These are phyloP conservation scores for Phytopythium cucurbitacearum DNA, from an alignment of 352 stramenopile genomes.

Conservation along the genomic window DNA sequence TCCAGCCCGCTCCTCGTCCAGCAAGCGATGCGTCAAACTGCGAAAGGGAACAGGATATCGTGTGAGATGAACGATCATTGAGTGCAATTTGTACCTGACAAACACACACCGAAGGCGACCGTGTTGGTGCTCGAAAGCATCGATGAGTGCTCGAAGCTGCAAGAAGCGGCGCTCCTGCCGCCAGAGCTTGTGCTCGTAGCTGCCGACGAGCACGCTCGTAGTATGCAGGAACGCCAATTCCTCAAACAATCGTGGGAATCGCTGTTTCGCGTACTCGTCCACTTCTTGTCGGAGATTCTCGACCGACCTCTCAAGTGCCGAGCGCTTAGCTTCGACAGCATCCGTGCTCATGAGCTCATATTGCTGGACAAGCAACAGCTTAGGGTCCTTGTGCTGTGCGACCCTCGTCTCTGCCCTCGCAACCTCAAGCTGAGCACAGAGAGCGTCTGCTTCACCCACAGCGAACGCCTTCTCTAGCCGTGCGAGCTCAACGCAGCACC, in stretches of 20 bases:
- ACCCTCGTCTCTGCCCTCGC: conserved; percentile 16
- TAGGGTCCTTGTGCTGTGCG: conserved; percentile 11
- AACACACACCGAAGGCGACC: conserved; percentile 25
- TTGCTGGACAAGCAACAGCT: conserved; percentile 22
- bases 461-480: conserved; percentile 29
- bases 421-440: conserved; percentile 26
- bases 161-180: conserved; percentile 37
- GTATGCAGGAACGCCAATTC: conserved; percentile 37
- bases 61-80: neutral
- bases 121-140: conserved; percentile 32
- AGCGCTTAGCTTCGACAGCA: conserved; percentile 4
- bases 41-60: neutral
- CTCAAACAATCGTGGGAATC: conserved; percentile 16
- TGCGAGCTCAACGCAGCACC: conserved; percentile 31
- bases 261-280: conserved; percentile 12
- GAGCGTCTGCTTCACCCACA: conserved; percentile 23
- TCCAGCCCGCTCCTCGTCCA: conserved; percentile 26
- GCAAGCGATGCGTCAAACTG: conserved; percentile 25
- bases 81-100: neutral
- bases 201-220: conserved; percentile 31
- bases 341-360: conserved; percentile 35
- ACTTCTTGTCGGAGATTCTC: conserved; percentile 18
- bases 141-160: conserved; percentile 19
- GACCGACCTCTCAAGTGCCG: conserved; percentile 10
- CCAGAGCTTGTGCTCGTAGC: conserved; percentile 47